Evolutionary conservation across 345 rosid genomes (phyloP).

Genomic region (Angophora floribunda): DNA sequence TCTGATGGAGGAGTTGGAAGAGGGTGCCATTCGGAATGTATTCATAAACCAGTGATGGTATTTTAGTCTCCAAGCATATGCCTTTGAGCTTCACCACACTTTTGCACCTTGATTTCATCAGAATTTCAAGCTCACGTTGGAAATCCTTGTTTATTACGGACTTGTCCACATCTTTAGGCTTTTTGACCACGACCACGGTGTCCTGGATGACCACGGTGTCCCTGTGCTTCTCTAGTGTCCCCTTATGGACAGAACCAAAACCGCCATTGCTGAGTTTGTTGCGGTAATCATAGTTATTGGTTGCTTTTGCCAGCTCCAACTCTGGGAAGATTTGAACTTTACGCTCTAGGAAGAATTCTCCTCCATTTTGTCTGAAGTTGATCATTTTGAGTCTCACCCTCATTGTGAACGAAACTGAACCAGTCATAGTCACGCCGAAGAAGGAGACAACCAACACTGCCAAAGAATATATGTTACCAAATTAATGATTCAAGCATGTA

Average conservation of each 20-base stretch:
- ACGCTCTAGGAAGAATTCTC: neutral
- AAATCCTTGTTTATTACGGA: neutral
- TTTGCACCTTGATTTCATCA: neutral
- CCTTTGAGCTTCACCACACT: neutral
- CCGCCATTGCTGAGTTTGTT: neutral
- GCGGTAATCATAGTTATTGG: neutral
- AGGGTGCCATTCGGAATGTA: neutral
- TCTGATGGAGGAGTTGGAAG: neutral
- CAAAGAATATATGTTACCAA: neutral
- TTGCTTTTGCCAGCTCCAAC: neutral
- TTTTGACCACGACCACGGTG: neutral
- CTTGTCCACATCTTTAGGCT: neutral
- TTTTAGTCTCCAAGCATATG: neutral
- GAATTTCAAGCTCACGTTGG: neutral
- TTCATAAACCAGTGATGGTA: neutral
- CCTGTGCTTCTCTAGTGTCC: fast-evolving
- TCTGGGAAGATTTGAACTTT: neutral
- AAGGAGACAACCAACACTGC: neutral
- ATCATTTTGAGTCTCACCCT: neutral
- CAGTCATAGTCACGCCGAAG: neutral
- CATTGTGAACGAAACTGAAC: neutral
- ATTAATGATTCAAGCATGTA: neutral
- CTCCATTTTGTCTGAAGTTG: neutral
- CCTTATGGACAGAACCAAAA: neutral
- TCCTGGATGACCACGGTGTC: too few species aligned